Evolutionary conservation across 805 yeast species (phyloP), one percentile per base, ranked within the genome.

Genomic region (Wickerhamiella azyma): DNA sequence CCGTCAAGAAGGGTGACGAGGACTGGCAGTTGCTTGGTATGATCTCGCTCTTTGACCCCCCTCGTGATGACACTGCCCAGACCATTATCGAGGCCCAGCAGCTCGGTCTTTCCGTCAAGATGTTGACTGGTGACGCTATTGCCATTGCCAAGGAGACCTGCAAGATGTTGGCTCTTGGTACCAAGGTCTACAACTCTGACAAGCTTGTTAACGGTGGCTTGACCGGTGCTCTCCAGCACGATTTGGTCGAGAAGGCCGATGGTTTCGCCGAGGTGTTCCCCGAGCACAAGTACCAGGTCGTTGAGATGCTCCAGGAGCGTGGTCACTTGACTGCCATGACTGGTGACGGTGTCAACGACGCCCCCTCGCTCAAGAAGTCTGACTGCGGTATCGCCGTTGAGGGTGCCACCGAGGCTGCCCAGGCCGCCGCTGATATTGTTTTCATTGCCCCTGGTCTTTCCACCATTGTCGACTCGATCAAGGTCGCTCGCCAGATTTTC

Each of bases 191-290:
- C 78, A 88, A 85, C 72, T 94, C 96, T 64, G 95, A 85, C 74
- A 81, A 89, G 76, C 77, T 85, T 69, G 94, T 94, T 75, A 74
- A 85, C 67, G 86, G 94, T 67, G 94, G 94, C 69, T 80, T 85
- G 83, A 84, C 94, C 63, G 96, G 96, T 80, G 84, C 94, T 64
- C 94, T 85, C 70, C 81, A 85, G 78, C 94, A 89, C 71, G 96
- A 85, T 71, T 85, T 85, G 60, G 95, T 85, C 74, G 94, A 85
- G 76, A 83, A 83, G 69, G 96, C 96, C 59, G 96, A 85, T 71
- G 96, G 96, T 79, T 85, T 85, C 70, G 95, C 95, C 69, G 95
- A 85, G 75, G 95, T 85, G 66, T 85, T 85, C 94, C 96, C 96
- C 59, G 94, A 85, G 76, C 95, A 85, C 76, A 85, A 85, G 74